Evolutionary conservation across 805 yeast genomes (phyloP).

Genomic region (Dipodascus albidus): DNA sequence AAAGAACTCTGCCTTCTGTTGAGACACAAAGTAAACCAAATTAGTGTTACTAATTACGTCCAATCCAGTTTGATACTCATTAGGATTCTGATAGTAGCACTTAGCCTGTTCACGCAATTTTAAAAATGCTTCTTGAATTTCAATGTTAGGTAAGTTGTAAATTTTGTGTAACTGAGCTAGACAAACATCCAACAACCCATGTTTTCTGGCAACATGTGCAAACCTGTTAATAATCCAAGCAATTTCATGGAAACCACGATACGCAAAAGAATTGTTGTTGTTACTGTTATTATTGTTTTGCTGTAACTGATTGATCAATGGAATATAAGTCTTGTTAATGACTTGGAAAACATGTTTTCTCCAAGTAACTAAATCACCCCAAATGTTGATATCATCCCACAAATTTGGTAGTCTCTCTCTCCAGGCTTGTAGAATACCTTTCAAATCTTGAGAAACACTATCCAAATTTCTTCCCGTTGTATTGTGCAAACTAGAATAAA

Average conservation of each 20-base stretch:
- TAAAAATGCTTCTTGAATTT: slow-evolving; percentile 94
- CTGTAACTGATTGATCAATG: slow-evolving; percentile 46
- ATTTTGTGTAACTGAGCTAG: slow-evolving; percentile 85
- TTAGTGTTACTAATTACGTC: slow-evolving; percentile 97
- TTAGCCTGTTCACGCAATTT: slow-evolving; percentile 95
- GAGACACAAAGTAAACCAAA: slow-evolving; percentile 89
- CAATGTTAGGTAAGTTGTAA: slow-evolving; percentile 92
- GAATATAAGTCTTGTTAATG: slow-evolving; percentile 87
- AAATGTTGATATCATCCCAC: slow-evolving; percentile 95
- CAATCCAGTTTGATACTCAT: slow-evolving; percentile 85
- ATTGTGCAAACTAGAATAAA: slow-evolving; percentile 73
- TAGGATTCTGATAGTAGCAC: slow-evolving; percentile 87
- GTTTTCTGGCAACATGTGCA: slow-evolving; percentile 97
- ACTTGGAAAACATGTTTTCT: slow-evolving; percentile 97
- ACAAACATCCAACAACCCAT: slow-evolving; percentile 94
- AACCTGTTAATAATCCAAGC: slow-evolving; percentile 98
- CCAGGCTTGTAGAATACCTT: slow-evolving; percentile 95
- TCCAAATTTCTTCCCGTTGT: slow-evolving; percentile 91
- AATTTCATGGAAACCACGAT: slow-evolving; percentile 95
- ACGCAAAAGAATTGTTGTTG: slow-evolving; percentile 67
- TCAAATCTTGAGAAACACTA: slow-evolving; percentile 84
- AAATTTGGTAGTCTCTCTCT: slow-evolving; percentile 90
- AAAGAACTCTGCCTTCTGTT: slow-evolving; percentile 96
- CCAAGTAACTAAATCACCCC: slow-evolving; percentile 98
- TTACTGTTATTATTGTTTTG: slow-evolving; percentile 32